Evolutionary conservation across 1,284 basidiomycete species (phyloP).

Genomic region (Tilletia setariae): DNA sequence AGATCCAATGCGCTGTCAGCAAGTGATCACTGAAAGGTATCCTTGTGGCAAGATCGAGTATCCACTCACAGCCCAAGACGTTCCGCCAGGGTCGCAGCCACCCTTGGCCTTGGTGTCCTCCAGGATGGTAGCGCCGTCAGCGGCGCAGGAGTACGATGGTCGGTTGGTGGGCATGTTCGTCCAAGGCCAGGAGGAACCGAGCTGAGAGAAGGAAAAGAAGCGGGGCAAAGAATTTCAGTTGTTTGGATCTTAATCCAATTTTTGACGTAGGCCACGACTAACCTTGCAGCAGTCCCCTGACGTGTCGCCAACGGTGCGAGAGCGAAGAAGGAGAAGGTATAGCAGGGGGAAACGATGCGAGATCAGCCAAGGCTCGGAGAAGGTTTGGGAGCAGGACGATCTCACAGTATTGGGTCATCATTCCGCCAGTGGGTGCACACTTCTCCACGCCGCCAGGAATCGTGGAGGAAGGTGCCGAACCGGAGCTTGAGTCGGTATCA

Average conservation of each 20-base stretch:
- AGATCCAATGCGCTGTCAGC: too few relatives aligned
- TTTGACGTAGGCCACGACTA: too few relatives aligned
- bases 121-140: background rate
- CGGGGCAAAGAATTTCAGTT: too few relatives aligned
- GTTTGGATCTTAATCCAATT: too few relatives aligned
- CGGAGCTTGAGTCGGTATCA: background rate
- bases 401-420: conserved; percentile 8
- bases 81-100: background rate
- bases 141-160: background rate
- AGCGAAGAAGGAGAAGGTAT: too few relatives aligned
- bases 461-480: background rate
- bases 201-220: too few relatives aligned
- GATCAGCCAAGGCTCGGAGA: background rate
- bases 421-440: background rate
- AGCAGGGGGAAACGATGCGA: too few relatives aligned
- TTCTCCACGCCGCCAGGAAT: background rate
- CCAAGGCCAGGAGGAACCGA: background rate
- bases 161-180: background rate
- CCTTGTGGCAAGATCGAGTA: too few relatives aligned
- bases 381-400: background rate
- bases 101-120: background rate
- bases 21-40: too few relatives aligned
- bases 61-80: background rate
- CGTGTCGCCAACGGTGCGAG: too few relatives aligned
- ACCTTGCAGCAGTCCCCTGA: conserved; percentile 13